Base-by-base conservation (phyloP, 1,139 yeast genomes). In the Saccharomycopsis hybrid region DNA sequence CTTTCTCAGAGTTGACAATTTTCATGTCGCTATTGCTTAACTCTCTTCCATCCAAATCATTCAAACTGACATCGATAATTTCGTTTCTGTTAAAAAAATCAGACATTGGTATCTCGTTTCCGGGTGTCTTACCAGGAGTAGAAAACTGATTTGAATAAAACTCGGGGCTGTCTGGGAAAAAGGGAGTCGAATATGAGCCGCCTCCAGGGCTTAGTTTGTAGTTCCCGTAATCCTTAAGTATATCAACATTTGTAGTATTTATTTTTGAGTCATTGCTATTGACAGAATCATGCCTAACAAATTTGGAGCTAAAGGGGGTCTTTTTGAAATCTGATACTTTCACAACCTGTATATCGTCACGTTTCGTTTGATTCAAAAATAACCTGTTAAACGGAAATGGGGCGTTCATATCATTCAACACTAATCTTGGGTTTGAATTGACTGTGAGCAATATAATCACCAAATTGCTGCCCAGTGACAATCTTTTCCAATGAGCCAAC, bases 401-500 rank as follows among this genome's bases (percentile, higher is more conserved):
- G 31, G 58, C 57, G 30, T 68, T 59, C 54, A 66, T 59, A 55
- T 68, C 63, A 43, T 64, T 62, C 35, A 85, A 69, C 4, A 83
- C 64, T 39, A 80, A 57, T 44, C 82, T 80, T 0, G 94, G 80
- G 37, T 76, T 71, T 42, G 77, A 72, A 56, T 81, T 83, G 0
- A 85, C 87, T 9, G 92, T 80, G n/a, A 84, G 72, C 18, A 87
- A 88, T 39, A 87, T 77, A 25, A 85, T 66, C 39, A 78, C 83
- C 56, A 82, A 80, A 50, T 77, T 74, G 28, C 36, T 47, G 55
- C 76, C 77, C 30, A 73, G 69, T 33, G 88, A 80, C 39, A 84
- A 66, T 52, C 88, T 66, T 61, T 85, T 81, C 90, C 92, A 82
- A 60, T 83, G 87, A 47, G 83, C 72, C 49, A 85, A 66, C 60